phyloP scores from a whole-genome alignment of 108 stramenopile genomes.

The Fistulifera pelliculosa region DNA sequence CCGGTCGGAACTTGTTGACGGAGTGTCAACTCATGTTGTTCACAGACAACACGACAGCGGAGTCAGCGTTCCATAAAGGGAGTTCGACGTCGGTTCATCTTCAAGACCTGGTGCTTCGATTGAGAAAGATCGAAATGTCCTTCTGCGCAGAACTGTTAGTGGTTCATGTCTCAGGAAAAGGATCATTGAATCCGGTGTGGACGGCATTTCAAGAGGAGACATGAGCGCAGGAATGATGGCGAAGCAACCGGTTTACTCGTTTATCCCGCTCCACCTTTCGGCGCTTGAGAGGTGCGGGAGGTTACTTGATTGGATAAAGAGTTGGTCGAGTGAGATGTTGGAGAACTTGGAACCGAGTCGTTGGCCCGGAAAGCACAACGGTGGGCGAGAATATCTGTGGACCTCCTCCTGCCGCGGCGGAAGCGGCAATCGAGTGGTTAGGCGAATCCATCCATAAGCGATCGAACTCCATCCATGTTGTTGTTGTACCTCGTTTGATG shows the following conservation, averaged over 20 bases:
- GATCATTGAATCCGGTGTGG: constrained; percentile 34
- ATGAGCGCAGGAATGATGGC: constrained; percentile 14
- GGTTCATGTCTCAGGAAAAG: constrained; percentile 25
- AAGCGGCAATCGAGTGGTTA: constrained; percentile 19
- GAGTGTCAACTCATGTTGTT: constrained; percentile 26
- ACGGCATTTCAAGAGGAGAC: constrained; percentile 27
- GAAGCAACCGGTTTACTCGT: constrained; percentile 11
- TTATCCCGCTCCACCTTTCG: constrained; percentile 16
- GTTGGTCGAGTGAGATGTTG: too few species aligned
- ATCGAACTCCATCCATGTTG: constrained; percentile 14
- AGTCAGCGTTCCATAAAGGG: constrained; percentile 33
- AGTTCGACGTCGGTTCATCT: constrained; percentile 16
- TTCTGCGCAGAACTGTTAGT: constrained; percentile 8
- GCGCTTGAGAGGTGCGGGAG: constrained; percentile 18
- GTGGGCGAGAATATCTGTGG: constrained; percentile 19
- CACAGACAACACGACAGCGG: constrained; percentile 32
- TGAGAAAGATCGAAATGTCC: constrained; percentile 17
- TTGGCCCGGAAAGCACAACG: too few species aligned
- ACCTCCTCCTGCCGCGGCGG: constrained; percentile 26
- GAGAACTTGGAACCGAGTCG: too few species aligned
- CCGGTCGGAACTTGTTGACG: neutral
- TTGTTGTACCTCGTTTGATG: constrained; percentile 36
- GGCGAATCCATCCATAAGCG: constrained; percentile 22
- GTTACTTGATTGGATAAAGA: too few species aligned
- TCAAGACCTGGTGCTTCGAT: constrained; percentile 16